phyloP scores from a whole-genome alignment of 148 eudicot species.

The Chenopodium formosanum region DNA sequence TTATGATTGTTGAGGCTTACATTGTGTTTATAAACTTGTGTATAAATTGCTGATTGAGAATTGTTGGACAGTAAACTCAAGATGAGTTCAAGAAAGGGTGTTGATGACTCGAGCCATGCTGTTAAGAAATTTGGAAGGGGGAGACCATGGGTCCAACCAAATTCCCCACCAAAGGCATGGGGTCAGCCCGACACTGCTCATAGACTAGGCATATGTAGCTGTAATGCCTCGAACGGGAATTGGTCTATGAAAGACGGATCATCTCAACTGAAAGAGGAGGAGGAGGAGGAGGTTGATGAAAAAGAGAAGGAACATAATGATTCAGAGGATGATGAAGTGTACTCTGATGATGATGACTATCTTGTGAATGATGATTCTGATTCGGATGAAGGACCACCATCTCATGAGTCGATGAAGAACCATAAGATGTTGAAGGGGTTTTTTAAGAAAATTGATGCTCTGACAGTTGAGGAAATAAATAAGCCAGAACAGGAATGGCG shows the following conservation, averaged over 20 bases:
- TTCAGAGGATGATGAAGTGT: slow-evolving; percentile 55
- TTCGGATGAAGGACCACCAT: slow-evolving; percentile 42
- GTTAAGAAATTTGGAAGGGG: slow-evolving; percentile 19
- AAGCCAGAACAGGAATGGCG: slow-evolving; percentile 27
- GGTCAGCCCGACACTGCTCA: slow-evolving; percentile 38
- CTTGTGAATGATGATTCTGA: slow-evolving; percentile 36
- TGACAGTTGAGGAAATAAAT: too few relatives aligned
- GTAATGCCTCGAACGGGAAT: slow-evolving; percentile 21
- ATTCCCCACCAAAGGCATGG: slow-evolving; percentile 42
- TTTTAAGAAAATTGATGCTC: slow-evolving; percentile 26
- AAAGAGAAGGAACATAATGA: slow-evolving; percentile 26
- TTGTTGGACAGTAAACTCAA: slow-evolving; percentile 9
- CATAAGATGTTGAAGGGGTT: slow-evolving; percentile 49
- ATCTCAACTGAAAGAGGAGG: slow-evolving; percentile 25
- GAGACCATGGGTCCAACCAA: slow-evolving; percentile 34
- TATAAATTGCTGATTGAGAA: neutral
- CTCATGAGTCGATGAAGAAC: slow-evolving; percentile 52
- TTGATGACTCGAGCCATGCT: slow-evolving; percentile 34
- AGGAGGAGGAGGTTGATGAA: neutral
- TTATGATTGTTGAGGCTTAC: too few relatives aligned
- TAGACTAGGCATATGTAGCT: slow-evolving; percentile 31
- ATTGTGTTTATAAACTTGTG: too few relatives aligned
- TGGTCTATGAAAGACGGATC: neutral
- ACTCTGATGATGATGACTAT: too few relatives aligned
- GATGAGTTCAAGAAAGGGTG: slow-evolving; percentile 27